These are phyloP conservation scores for Lentinula lateritia DNA, from an alignment of 768 basidiomycete species.

Conservation along the genomic window DNA sequence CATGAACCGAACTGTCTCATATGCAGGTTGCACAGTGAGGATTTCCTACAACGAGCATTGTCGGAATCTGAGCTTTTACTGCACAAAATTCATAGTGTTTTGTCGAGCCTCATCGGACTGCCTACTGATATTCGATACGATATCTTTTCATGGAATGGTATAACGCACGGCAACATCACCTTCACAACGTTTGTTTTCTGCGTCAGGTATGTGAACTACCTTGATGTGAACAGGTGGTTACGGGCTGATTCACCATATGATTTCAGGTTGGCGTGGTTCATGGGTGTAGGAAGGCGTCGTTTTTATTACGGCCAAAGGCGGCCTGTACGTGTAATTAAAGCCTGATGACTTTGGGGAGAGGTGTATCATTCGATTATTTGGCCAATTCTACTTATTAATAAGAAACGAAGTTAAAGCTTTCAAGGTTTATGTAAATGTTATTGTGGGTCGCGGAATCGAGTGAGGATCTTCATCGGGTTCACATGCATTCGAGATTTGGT, in stretches of 20 bases:
- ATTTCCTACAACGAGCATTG: neutral
- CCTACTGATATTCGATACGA: conserved; percentile 50
- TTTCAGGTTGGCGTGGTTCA: conserved; percentile 49
- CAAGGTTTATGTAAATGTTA: no score
- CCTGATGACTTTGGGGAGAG: no score
- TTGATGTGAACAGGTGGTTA: no score
- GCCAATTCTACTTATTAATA: no score
- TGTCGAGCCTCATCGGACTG: conserved; percentile 49
- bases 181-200: conserved; percentile 49
- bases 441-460: no score
- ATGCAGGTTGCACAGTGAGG: conserved; percentile 58
- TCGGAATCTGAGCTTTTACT: neutral
- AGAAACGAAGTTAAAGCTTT: no score
- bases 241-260: neutral
- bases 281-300: conserved; percentile 41
- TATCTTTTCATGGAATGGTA: conserved; percentile 56
- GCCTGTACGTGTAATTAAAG: no score
- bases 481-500: no score
- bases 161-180: conserved; percentile 76
- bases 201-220: conserved; percentile 40
- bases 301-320: conserved; percentile 27
- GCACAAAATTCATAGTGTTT: conserved; percentile 36
- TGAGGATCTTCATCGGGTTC: no score
- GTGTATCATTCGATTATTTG: no score
- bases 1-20: neutral